Base-by-base conservation (phyloP, 345 rosid species). In the Salix exigua region DNA sequence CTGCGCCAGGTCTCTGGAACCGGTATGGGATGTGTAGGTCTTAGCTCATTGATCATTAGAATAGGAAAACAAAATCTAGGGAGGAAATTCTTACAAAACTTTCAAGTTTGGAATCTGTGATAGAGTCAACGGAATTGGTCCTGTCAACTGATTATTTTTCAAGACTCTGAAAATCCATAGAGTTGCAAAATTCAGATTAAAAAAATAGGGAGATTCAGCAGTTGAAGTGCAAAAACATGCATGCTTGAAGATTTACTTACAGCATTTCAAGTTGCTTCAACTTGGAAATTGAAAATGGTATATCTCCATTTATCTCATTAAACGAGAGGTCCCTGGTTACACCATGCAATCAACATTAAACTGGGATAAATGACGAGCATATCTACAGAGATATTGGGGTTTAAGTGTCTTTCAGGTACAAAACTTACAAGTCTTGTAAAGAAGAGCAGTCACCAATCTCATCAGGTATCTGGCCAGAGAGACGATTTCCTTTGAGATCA, bases 31-130 rank as follows among this genome's bases (percentile, higher is more conserved):
- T 4, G 63, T 42, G 8, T 30, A 53, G 66, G 44, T 51, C 71
- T 55, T 63, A 14, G 67, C 48, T 58, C 51, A 30, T 48, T 25
- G 42, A 26, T 61, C n/a, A 35, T 0, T 44, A 28, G 37, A 21
- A 37, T 10, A 4, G 26, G 10, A 67, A 74, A 55, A 30, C 18
- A 38, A 13, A 23, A 38, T 1, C 19, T 30, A 48, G 25, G 37
- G n/a, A 71, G 69, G 35, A 44, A 18, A 13, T 77, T 79, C 98
- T 81, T 89, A 96, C 99, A 96, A 67, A 68, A 81, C 75, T 83
- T 96, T 96, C 76, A 96, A 85, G 85, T 93, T 93, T 63, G 99
- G 98, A 83, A 93, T 90, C 88, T 93, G 98, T 21, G 98, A 96
- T 73, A 96, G 82, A 11, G 98, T 92, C 1, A 96, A 93, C 72